A percentile compares a stretch with the other conserved stretches of the same genome.
Conservation (phyloP, 352 stramenopile species). For the Globisporangium cystogenes region DNA sequence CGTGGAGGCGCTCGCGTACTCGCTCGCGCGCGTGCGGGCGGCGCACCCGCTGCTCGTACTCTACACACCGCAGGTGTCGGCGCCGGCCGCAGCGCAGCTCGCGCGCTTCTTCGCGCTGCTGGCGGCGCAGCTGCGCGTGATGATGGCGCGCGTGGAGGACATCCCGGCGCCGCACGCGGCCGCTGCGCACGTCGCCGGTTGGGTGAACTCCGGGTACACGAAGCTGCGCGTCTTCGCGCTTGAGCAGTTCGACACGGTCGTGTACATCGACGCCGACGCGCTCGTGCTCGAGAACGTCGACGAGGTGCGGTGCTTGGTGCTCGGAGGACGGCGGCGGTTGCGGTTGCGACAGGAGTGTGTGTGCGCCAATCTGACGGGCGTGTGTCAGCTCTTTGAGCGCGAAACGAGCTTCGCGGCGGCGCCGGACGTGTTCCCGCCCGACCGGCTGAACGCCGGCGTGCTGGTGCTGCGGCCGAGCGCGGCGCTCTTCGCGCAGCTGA, state of each 20-base stretch:
- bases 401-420: conserved; percentile 69
- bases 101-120: conserved; percentile 15
- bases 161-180: conserved; percentile 18
- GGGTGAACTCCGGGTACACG: conserved; percentile 38
- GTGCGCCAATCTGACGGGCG: too few relatives aligned
- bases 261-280: conserved; percentile 85
- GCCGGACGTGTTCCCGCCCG: conserved; percentile 78
- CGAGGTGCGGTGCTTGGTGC: conserved; percentile 23
- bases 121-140: conserved; percentile 8
- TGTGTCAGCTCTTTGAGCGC: conserved; percentile 33
- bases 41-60: conserved; percentile 22
- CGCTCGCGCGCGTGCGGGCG: conserved; percentile 13
- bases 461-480: conserved; percentile 51
- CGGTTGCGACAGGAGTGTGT: too few relatives aligned
- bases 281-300: conserved; percentile 71
- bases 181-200: conserved; percentile 24
- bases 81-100: conserved; percentile 13
- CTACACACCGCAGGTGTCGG: conserved; percentile 27
- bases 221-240: conserved; percentile 53
- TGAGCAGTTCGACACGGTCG: conserved; percentile 66
- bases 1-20: conserved; percentile 32
- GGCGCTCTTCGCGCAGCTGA: conserved; percentile 48
- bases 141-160: conserved; percentile 17
- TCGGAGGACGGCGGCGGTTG: too few relatives aligned
- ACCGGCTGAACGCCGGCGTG: conserved; percentile 84